Evolutionary conservation across 768 basidiomycete species (phyloP).

Genomic region (Boletus vermiculosoides): DNA sequence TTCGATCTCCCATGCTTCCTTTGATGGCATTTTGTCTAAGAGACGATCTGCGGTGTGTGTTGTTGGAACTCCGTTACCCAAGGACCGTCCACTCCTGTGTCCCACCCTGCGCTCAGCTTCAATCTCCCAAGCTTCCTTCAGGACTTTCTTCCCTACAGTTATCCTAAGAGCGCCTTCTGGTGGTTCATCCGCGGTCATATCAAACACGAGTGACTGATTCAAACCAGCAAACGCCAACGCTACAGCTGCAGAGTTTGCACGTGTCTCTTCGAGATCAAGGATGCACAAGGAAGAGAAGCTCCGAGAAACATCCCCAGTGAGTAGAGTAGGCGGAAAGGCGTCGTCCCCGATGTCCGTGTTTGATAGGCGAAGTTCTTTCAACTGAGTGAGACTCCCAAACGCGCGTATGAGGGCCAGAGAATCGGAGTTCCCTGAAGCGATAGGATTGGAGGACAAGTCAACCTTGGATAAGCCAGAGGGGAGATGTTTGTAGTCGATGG

Average conservation of each 20-base stretch:
- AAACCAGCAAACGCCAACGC: slow-evolving; percentile 45
- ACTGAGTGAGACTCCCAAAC: slow-evolving; percentile 45
- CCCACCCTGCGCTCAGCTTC: slow-evolving; percentile 60
- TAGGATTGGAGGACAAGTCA: slow-evolving; percentile 66
- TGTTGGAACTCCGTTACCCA: slow-evolving; percentile 17
- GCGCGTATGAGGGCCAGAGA: slow-evolving; percentile 40
- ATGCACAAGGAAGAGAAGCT: slow-evolving; percentile 52
- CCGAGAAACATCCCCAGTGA: slow-evolving; percentile 14
- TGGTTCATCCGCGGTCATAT: slow-evolving; percentile 53
- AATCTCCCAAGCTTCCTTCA: slow-evolving; percentile 79
- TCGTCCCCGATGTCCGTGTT: slow-evolving; percentile 60
- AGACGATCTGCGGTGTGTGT: background rate
- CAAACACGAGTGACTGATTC: slow-evolving; percentile 52
- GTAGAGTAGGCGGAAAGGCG: slow-evolving; percentile 44
- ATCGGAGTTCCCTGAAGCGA: slow-evolving; percentile 40
- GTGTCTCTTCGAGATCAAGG: slow-evolving; percentile 68
- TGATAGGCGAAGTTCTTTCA: slow-evolving; percentile 59
- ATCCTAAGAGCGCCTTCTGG: slow-evolving; percentile 52
- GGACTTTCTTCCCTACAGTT: slow-evolving; percentile 64
- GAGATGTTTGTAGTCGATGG: slow-evolving; percentile 51
- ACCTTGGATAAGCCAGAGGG: slow-evolving; percentile 57
- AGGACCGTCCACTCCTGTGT: slow-evolving; percentile 37
- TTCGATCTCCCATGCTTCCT: slow-evolving; percentile 80
- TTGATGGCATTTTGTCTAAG: slow-evolving; percentile 38
- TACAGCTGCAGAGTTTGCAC: slow-evolving; percentile 47